Evolutionary conservation across 805 yeast genomes (phyloP).

Genomic region (Saccharomycopsis babjevae): DNA sequence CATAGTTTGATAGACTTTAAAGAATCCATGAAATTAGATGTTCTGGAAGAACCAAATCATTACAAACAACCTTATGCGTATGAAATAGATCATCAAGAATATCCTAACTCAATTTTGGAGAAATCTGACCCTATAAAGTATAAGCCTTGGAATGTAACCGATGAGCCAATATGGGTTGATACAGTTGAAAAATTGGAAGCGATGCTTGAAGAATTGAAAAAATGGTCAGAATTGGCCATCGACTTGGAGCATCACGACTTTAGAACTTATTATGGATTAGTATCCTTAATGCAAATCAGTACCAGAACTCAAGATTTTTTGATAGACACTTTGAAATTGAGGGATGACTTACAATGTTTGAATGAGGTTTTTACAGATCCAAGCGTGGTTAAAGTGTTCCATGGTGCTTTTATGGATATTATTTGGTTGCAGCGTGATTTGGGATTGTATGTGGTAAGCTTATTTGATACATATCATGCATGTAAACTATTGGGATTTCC

Average conservation of each 20-base stretch:
- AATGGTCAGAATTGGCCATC: conserved; percentile 63
- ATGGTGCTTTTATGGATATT: conserved; percentile 95
- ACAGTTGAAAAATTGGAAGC: conserved; percentile 37
- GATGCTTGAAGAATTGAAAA: conserved; percentile 45
- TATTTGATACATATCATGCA: conserved; percentile 92
- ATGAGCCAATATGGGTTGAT: conserved; percentile 62
- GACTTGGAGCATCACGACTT: conserved; percentile 95
- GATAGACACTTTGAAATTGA: conserved; percentile 70
- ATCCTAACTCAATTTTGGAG: conserved; percentile 48
- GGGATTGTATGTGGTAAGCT: conserved; percentile 79
- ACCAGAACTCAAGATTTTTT: conserved; percentile 75
- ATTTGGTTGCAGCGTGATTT: conserved; percentile 94
- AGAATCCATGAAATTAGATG: conserved; percentile 35
- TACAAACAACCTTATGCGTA: conserved; percentile 70
- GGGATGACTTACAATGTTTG: conserved; percentile 58
- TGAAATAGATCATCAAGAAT: conserved; percentile 63
- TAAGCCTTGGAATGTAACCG: conserved; percentile 53
- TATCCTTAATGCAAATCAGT: conserved; percentile 88
- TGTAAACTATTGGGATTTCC: conserved; percentile 71
- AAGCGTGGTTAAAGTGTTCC: conserved; percentile 72
- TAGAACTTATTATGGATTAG: conserved; percentile 82
- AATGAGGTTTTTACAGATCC: conserved; percentile 81
- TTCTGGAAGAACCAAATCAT: conserved; percentile 38
- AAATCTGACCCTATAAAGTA: conserved; percentile 39
- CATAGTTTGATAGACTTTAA: conserved; percentile 48